Percentiles rank a stretch among this genome's conserved stretches.
Evolutionary conservation across 345 rosid species (phyloP).

Genomic region (Citrus cavaleriei): DNA sequence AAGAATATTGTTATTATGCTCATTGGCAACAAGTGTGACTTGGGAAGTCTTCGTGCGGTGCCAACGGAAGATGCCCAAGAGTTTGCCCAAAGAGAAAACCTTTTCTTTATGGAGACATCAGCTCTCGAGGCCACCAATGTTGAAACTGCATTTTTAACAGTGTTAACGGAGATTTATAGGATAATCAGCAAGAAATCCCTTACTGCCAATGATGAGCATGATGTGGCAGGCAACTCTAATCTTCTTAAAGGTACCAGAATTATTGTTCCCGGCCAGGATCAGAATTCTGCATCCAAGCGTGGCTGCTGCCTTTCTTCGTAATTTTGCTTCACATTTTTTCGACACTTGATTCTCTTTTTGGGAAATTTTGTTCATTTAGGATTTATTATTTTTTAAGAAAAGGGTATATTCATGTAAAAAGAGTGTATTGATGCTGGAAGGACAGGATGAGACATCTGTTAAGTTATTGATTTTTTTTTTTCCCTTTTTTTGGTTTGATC

Average conservation of each 20-base stretch:
- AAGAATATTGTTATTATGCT: conserved; percentile 82
- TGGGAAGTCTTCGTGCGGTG: conserved; percentile 72
- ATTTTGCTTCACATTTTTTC: neutral
- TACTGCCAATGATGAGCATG: conserved; percentile 43
- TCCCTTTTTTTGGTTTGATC: neutral
- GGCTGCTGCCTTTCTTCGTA: conserved; percentile 53
- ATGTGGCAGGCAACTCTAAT: conserved; percentile 35
- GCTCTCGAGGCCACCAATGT: conserved; percentile 82
- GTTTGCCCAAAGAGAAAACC: conserved; percentile 82
- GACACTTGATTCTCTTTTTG: neutral
- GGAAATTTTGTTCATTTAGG: conserved; percentile 9
- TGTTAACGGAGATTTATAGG: conserved; percentile 66
- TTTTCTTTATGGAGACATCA: conserved; percentile 85
- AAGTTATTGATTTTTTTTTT: neutral
- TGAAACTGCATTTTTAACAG: conserved; percentile 66
- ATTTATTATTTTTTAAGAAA: neutral
- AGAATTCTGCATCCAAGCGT: conserved; percentile 31
- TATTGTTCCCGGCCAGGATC: conserved; percentile 54
- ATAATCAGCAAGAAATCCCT: conserved; percentile 74
- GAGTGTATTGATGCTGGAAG: neutral
- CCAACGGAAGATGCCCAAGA: conserved; percentile 79
- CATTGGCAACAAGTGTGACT: conserved; percentile 74
- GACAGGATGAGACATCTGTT: neutral
- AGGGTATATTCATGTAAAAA: conserved; percentile 5
- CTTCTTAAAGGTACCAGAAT: conserved; percentile 74